A percentile compares a stretch with the other conserved stretches of the same genome.
Conservation (phyloP, 78 protist genomes). For the Chrysochromulina parva region DNA sequence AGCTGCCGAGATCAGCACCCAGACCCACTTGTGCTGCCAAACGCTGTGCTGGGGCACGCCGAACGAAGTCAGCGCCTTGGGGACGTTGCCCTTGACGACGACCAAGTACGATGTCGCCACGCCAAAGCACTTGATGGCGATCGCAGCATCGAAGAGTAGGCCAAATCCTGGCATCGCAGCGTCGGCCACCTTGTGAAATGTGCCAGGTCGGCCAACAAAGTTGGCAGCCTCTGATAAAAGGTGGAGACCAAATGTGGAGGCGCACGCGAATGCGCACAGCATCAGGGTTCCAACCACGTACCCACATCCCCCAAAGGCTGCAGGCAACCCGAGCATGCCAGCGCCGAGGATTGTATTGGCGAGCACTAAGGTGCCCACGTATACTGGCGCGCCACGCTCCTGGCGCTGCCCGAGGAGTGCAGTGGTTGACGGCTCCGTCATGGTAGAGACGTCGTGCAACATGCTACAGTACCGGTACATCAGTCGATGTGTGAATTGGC, state of each 20-base stretch:
- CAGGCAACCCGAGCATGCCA: slow-evolving; percentile 29
- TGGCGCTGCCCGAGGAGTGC: no score
- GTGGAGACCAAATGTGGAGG: neutral
- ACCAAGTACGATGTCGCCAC: slow-evolving; percentile 32
- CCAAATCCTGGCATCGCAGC: neutral
- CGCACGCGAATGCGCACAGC: neutral
- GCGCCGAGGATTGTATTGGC: slow-evolving; percentile 39
- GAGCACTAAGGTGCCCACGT: slow-evolving; percentile 9
- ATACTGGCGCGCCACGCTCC: no score
- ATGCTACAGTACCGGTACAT: no score
- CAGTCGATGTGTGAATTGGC: no score
- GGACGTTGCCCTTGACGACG: neutral
- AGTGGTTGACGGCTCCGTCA: no score
- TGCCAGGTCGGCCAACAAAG: neutral
- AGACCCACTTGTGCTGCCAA: no score
- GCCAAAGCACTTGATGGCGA: slow-evolving; percentile 36
- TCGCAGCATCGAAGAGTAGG: neutral
- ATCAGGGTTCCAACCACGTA: neutral
- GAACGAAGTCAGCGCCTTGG: neutral
- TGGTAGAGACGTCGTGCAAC: no score
- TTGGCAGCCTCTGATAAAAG: slow-evolving; percentile 6
- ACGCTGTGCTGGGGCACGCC: no score
- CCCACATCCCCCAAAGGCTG: neutral
- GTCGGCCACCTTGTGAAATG: neutral
- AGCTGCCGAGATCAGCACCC: neutral